Evolutionary conservation across 2,329 filamentous ascomycete genomes (phyloP).

Genomic region (Nannizzia gypsea): DNA sequence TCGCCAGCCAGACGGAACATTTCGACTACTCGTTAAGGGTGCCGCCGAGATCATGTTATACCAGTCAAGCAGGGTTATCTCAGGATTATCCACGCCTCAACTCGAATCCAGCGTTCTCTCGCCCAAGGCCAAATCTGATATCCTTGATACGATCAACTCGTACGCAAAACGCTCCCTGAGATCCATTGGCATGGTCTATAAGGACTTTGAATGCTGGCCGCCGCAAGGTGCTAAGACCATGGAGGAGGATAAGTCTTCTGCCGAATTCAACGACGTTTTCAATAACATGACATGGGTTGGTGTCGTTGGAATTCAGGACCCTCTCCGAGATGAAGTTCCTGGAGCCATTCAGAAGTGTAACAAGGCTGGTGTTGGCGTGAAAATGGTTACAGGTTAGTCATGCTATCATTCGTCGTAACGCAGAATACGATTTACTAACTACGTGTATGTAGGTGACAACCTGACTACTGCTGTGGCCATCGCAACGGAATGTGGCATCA

Average conservation of each 20-base stretch:
- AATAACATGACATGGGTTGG: slow-evolving; percentile 61
- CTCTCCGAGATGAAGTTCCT: slow-evolving; percentile 55
- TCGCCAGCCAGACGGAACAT: slow-evolving; percentile 27
- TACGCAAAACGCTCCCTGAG: slow-evolving; percentile 51
- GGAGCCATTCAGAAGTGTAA: slow-evolving; percentile 57
- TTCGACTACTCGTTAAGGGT: slow-evolving; percentile 39
- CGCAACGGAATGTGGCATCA: slow-evolving; percentile 61
- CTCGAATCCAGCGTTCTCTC: slow-evolving; percentile 20
- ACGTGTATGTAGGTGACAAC: slow-evolving; percentile 43
- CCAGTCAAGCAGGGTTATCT: slow-evolving; percentile 24
- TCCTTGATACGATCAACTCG: slow-evolving; percentile 28
- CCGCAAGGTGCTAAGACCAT: slow-evolving; percentile 43
- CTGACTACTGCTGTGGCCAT: slow-evolving; percentile 62
- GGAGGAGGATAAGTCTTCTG: slow-evolving; percentile 51
- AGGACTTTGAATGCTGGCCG: slow-evolving; percentile 60
- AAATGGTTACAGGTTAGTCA: slow-evolving; percentile 52
- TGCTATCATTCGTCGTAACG: not conserved
- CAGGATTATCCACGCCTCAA: slow-evolving; percentile 19
- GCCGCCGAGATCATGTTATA: slow-evolving; percentile 37
- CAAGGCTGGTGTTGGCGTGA: slow-evolving; percentile 56
- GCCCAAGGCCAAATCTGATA: slow-evolving; percentile 18
- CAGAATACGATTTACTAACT: not conserved
- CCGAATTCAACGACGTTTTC: slow-evolving; percentile 57
- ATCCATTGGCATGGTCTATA: slow-evolving; percentile 63
- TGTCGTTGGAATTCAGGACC: slow-evolving; percentile 64